phyloP scores from a whole-genome alignment of 441 rosid species.

The Croton setiger region DNA sequence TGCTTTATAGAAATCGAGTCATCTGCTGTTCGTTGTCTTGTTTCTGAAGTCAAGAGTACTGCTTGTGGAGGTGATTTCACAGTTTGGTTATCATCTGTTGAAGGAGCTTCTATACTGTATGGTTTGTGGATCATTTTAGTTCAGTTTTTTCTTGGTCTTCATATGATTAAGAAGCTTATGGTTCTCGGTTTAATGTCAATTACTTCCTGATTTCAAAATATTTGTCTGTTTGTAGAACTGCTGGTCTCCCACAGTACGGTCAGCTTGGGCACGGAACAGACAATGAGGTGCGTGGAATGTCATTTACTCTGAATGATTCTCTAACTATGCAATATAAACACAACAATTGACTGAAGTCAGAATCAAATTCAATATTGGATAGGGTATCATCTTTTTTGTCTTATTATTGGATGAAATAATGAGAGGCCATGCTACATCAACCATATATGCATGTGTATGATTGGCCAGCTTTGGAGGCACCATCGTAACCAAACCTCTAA shows the following conservation, averaged over 20 bases:
- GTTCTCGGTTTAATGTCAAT: constrained; percentile 6
- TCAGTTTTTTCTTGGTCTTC: constrained; percentile 18
- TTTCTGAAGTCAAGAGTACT: constrained; percentile 60
- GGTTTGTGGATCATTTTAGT: constrained; percentile 43
- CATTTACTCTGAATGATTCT: neutral
- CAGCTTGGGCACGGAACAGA: constrained; percentile 32
- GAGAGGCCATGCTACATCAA: neutral
- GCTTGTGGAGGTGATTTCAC: constrained; percentile 96
- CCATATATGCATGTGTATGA: neutral
- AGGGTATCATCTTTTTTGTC: neutral
- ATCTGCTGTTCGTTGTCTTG: constrained; percentile 76
- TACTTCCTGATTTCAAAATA: constrained; percentile 24
- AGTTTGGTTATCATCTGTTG: constrained; percentile 82
- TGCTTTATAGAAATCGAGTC: constrained; percentile 55
- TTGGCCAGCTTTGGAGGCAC: neutral
- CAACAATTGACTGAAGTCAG: neutral
- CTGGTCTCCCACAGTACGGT: constrained; percentile 43
- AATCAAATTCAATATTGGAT: neutral
- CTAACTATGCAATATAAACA: neutral
- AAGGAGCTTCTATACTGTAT: constrained; percentile 94
- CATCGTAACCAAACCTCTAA: neutral
- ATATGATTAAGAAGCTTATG: neutral
- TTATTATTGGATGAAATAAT: neutral
- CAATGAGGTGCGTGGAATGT: constrained; percentile 20
- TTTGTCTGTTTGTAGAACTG: constrained; percentile 59